Evolutionary conservation across 805 yeast species (phyloP).

Genomic region (Teunomyces kruisii): DNA sequence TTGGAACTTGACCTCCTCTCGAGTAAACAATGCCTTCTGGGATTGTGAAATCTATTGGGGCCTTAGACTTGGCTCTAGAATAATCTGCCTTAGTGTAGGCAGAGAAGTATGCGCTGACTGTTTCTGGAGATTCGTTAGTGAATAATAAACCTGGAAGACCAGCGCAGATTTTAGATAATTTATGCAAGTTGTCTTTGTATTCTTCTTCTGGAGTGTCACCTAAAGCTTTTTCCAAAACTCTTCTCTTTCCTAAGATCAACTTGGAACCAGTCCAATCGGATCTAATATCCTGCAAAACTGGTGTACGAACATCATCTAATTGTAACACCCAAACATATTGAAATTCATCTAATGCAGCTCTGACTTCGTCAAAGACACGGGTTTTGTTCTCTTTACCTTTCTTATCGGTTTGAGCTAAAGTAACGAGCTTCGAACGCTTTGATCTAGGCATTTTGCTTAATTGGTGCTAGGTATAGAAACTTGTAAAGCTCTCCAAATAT

Average conservation of each 20-base stretch:
- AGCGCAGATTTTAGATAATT: conserved; percentile 57
- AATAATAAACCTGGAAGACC: conserved; percentile 89
- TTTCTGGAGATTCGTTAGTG: conserved; percentile 84
- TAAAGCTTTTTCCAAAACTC: conserved; percentile 88
- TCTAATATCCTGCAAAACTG: conserved; percentile 90
- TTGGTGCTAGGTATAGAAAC: neutral
- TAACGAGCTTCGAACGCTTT: conserved; percentile 92
- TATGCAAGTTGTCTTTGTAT: conserved; percentile 78
- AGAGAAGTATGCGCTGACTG: conserved; percentile 85
- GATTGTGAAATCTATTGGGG: conserved; percentile 80
- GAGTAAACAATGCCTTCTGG: conserved; percentile 93
- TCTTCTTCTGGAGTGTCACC: conserved; percentile 89
- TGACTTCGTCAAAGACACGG: conserved; percentile 85
- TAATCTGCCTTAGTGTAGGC: conserved; percentile 78
- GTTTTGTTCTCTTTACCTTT: conserved; percentile 93
- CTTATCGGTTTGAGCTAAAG: conserved; percentile 93
- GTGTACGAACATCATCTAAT: conserved; percentile 91
- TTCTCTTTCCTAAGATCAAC: conserved; percentile 85
- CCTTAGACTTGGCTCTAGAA: conserved; percentile 82
- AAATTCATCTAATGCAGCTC: conserved; percentile 74
- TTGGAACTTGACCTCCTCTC: conserved; percentile 89
- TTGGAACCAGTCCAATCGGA: conserved; percentile 91
- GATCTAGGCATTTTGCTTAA: conserved; percentile 83
- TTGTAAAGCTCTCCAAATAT: conserved; percentile 1
- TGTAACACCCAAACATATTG: conserved; percentile 82